Evolutionary conservation across 2,329 filamentous ascomycete species (phyloP).

Genomic region (Colletotrichum liriopes): DNA sequence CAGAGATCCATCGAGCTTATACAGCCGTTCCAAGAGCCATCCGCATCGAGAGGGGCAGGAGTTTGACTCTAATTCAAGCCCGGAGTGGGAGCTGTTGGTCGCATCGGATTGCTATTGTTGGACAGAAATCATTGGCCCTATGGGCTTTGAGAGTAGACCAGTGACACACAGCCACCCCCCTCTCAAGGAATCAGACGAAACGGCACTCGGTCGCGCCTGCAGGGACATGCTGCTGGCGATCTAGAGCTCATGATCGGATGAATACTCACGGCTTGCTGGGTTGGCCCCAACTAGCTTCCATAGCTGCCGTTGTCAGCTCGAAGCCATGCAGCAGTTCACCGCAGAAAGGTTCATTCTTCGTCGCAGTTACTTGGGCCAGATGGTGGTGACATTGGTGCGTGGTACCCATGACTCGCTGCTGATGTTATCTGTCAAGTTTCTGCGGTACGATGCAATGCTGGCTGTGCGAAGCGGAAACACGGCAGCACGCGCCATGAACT

Average conservation of each 20-base stretch:
- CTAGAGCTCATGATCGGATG: background rate
- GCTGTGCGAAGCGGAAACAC: constrained; percentile 7
- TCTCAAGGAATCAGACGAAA: constrained; percentile 31
- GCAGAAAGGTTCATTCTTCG: background rate
- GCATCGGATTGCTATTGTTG: constrained; percentile 32
- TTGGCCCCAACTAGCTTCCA: background rate
- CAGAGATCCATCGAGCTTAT: background rate
- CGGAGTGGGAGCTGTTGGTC: constrained; percentile 8
- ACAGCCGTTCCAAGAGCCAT: background rate
- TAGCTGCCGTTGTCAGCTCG: background rate
- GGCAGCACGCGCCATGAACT: constrained; percentile 23
- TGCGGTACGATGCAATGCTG: background rate
- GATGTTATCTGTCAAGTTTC: no score
- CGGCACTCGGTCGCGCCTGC: constrained; percentile 19
- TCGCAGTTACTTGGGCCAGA: background rate
- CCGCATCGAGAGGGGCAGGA: background rate
- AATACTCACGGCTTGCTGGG: background rate
- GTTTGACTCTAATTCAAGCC: background rate
- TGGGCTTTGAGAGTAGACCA: background rate
- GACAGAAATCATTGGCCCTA: background rate
- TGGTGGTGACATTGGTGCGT: background rate
- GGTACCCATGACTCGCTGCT: background rate
- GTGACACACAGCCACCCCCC: constrained; percentile 22
- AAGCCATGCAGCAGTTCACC: background rate
- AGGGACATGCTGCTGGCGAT: constrained; percentile 2